Conservation (phyloP, 768 basidiomycete genomes). For the Leucocoprinus sp. region DNA sequence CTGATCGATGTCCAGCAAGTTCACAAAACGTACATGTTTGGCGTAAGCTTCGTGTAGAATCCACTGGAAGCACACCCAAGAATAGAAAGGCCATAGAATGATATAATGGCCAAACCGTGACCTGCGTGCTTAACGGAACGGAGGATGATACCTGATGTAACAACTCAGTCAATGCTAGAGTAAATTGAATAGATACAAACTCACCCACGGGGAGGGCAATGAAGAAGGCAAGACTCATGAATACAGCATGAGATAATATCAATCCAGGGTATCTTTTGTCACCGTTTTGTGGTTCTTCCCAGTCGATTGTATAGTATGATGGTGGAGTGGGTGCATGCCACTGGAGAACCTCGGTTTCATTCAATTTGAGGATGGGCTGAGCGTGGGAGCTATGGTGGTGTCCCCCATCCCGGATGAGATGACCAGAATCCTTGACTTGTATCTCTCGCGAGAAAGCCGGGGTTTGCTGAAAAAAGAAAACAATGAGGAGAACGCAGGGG, state of each 20-base stretch:
- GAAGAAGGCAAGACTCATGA: constrained; percentile 79
- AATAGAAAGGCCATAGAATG: constrained; percentile 52
- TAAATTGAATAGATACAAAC: constrained; percentile 19
- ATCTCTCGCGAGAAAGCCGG: constrained; percentile 6
- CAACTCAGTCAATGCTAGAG: not conserved
- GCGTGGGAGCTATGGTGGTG: constrained; percentile 36
- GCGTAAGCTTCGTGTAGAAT: constrained; percentile 71
- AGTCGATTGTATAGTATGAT: constrained; percentile 79
- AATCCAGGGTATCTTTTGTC: constrained; percentile 52
- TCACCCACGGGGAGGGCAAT: constrained; percentile 72
- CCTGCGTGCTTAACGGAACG: constrained; percentile 68
- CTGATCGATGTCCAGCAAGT: too few relatives aligned
- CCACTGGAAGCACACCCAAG: constrained; percentile 63
- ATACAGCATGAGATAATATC: constrained; percentile 65
- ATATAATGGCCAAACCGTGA: constrained; percentile 46
- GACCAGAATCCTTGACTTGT: not conserved
- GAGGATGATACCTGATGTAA: constrained; percentile 61
- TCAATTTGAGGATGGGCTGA: constrained; percentile 51
- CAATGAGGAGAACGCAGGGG: constrained; percentile 10
- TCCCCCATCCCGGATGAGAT: constrained; percentile 26
- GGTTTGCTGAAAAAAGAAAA: not conserved
- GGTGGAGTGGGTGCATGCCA: constrained; percentile 64
- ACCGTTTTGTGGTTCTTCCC: constrained; percentile 39
- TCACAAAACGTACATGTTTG: constrained; percentile 60
- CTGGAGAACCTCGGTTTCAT: constrained; percentile 67